phyloP scores from a whole-genome alignment of 345 rosid species.

The Bruguiera parviflora region DNA sequence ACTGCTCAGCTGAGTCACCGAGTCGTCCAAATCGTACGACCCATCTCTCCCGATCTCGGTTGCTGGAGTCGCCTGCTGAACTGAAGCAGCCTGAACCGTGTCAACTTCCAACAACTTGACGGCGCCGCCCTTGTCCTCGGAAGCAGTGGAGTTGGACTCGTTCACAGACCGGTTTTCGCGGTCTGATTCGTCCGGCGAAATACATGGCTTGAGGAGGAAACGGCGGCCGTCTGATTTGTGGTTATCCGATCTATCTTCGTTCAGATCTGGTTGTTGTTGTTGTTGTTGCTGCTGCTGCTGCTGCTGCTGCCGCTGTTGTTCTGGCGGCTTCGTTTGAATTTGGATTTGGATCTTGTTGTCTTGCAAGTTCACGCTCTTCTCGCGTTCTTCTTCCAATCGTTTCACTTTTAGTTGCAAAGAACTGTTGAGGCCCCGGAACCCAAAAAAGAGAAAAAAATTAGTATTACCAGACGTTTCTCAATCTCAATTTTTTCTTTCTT shows the following conservation, averaged over 20 bases:
- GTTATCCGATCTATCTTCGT: slow-evolving; percentile 26
- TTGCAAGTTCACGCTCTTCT: slow-evolving; percentile 22
- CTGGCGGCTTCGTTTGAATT: slow-evolving; percentile 40
- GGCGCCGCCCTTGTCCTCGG: slow-evolving; percentile 30
- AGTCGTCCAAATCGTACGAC: slow-evolving; percentile 41
- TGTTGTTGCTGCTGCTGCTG: background rate
- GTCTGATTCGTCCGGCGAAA: slow-evolving; percentile 42
- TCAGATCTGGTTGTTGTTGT: slow-evolving; percentile 50
- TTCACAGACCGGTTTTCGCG: slow-evolving; percentile 61
- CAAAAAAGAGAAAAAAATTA: background rate
- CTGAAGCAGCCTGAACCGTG: slow-evolving; percentile 27
- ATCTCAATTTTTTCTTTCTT: no score
- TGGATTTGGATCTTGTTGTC: slow-evolving; percentile 21
- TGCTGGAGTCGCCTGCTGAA: slow-evolving; percentile 1
- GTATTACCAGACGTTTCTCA: no score
- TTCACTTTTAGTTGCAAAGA: slow-evolving; percentile 68
- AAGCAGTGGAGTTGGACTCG: slow-evolving; percentile 75
- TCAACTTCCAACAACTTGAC: slow-evolving; percentile 5
- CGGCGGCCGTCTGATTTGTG: slow-evolving; percentile 16
- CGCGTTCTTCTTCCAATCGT: slow-evolving; percentile 59
- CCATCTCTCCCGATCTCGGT: slow-evolving; percentile 1
- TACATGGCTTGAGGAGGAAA: no score
- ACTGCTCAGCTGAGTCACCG: slow-evolving; percentile 42
- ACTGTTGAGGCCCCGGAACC: slow-evolving; percentile 21
- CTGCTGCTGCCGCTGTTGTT: background rate